Base-by-base conservation (phyloP, 2,329 filamentous ascomycete genomes). In the Chaetomium olivaceum region DNA sequence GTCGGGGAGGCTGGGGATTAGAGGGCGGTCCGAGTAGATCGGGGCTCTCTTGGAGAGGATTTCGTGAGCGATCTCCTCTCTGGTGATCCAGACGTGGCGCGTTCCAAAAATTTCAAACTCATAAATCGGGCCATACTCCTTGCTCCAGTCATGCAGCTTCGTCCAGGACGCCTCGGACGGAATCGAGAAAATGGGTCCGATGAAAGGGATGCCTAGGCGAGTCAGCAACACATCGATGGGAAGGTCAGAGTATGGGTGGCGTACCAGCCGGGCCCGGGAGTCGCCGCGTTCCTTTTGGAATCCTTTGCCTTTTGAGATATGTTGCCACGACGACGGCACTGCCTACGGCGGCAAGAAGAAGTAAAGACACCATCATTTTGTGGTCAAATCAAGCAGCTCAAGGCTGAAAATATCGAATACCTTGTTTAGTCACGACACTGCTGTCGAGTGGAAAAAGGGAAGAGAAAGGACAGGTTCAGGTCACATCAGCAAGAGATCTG, bases 91-190 rank as follows among this genome's bases (percentile, higher is more conserved):
- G 55, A 83, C 77, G 67, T 82, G 80, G 4, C 78, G 74, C 3
- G 75, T 76, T 23, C 80, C 81, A 48, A 83, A 82, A 23, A 82
- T 80, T 64, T 80, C 74, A 56, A 77, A 78, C 70, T 81, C 76
- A 69, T 81, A 82, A 62, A 83, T 82, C 8, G 80, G 80, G 1
- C 81, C 80, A 65, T 79, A 82, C 36, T 75, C 71, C 70, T 81
- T 77, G 65, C 75, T 76, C 80, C 81, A 83, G 67, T 82, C 79
- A 67, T 79, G 79, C 66, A 82, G 81, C 71, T 82, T 82, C 29
- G 82, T 67, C 80, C 80, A 82, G 23, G 80, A 74, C 43, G 72
- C 73, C 43, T 79, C 73, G 16, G 72, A 68, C 1, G 81, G 80
- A 3, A 83, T 71, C 71, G 82, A 80, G 64, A 82, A 80, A 19